phyloP scores from a whole-genome alignment of 108 stramenopile species.

The Schizochytrium sp. region DNA sequence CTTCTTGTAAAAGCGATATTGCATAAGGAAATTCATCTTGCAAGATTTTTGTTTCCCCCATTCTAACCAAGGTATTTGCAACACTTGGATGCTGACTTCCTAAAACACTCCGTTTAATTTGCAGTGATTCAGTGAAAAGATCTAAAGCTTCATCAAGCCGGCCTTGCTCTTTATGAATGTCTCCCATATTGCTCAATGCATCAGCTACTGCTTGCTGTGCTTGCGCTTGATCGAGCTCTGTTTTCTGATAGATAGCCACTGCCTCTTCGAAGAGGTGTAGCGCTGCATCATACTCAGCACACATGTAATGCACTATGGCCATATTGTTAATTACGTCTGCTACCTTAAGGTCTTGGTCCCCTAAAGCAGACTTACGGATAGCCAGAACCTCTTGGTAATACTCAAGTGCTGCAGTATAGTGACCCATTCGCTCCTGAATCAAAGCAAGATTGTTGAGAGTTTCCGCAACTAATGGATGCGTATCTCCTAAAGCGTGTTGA shows the following conservation, averaged over 20 bases:
- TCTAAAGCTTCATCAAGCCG: not conserved
- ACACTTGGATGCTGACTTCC: not conserved
- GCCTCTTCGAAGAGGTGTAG: not conserved
- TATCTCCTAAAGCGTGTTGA: not conserved
- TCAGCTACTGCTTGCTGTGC: not conserved
- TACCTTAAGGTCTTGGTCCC: not conserved
- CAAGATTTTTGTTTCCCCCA: not conserved
- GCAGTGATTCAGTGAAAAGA: not conserved
- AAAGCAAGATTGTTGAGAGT: conserved; percentile 27
- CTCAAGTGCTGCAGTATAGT: not conserved
- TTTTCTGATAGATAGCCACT: not conserved
- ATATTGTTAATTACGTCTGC: not conserved
- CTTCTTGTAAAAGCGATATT: no score
- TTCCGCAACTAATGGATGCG: not conserved
- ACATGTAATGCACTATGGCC: not conserved
- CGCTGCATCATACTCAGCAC: not conserved
- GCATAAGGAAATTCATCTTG: not conserved
- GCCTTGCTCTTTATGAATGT: not conserved
- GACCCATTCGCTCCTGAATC: not conserved
- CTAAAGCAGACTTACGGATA: not conserved
- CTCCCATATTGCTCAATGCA: not conserved
- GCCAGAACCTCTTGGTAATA: not conserved
- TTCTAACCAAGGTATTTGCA: not conserved
- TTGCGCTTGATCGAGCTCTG: not conserved
- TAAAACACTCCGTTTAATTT: not conserved